Conservation (phyloP, 306 rosid genomes). For the Ormosia emarginata region DNA sequence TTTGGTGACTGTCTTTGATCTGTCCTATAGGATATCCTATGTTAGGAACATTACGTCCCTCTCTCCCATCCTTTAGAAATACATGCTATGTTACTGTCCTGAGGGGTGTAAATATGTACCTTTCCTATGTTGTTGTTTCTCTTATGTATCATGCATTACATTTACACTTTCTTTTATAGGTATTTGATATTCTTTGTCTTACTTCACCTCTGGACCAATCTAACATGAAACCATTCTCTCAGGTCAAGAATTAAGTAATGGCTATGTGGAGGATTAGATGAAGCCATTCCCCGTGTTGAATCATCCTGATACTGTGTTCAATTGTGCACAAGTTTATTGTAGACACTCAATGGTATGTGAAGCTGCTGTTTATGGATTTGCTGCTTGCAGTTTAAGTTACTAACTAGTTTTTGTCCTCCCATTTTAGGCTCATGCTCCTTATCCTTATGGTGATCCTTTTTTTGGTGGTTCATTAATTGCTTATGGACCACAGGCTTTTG, state of each 20-base stretch:
- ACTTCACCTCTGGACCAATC: not conserved
- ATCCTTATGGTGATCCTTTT: slow-evolving; percentile 59
- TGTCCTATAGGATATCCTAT: not conserved
- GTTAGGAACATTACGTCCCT: not conserved
- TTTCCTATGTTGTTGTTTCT: not conserved
- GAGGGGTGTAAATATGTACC: not conserved
- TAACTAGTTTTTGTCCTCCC: slow-evolving; percentile 10
- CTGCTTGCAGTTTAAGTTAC: slow-evolving; percentile 13
- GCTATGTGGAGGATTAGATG: slow-evolving; percentile 39
- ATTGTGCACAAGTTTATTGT: slow-evolving; percentile 43
- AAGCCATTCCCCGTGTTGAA: slow-evolving; percentile 43
- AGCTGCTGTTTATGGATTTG: slow-evolving; percentile 17
- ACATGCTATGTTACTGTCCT: not conserved
- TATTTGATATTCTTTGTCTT: not conserved
- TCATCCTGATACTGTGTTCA: slow-evolving; percentile 37
- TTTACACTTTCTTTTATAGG: not conserved
- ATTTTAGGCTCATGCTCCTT: slow-evolving; percentile 52
- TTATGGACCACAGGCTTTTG: slow-evolving; percentile 57
- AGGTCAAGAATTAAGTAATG: slow-evolving; percentile 42
- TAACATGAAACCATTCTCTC: slow-evolving; percentile 20
- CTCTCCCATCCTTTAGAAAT: not conserved
- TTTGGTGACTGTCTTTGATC: not conserved
- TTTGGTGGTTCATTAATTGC: slow-evolving; percentile 42
- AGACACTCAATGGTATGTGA: slow-evolving; percentile 51
- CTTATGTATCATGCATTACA: not conserved